Base-by-base conservation (phyloP, 2,329 filamentous ascomycete genomes). In the Ophiostoma piceae region DNA sequence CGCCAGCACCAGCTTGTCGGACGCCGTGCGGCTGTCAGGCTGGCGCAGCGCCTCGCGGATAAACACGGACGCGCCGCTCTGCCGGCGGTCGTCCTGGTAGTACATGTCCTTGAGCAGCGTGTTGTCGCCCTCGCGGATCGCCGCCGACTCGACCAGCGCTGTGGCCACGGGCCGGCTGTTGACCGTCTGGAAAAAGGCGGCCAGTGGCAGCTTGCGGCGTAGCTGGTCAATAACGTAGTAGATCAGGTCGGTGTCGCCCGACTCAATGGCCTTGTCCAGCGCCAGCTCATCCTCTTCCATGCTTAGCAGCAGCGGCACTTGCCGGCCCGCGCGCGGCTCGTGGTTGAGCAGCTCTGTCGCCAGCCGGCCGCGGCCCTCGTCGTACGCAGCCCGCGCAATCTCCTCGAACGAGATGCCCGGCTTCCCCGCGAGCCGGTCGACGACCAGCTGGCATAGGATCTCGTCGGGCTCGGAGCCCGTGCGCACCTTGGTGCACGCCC, bases 281-380 rank as follows among this genome's bases (percentile, higher is more conserved):
- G 95, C 95, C 57, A 98, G 88, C 73, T 94, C 92, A 74, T 97
- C 94, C 78, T 99, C 94, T 75, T 97, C 94, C 92, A 98, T 97
- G 77, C 87, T 93, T 60, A 99, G 83, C 1, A 99, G 85, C 2
- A 99, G 85, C 0, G 95, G 95, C 0, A 99, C 95, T 79, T 99
- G 95, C 73, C 94, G 92, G n/a, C 94, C 95, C 1, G 93, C 94
- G 70, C 95, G 88, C 11, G 94, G 93, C 77, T 99, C 95, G 76
- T 97, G 91, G 76, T 98, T 96, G 7, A 99, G 84, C 0, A 99
- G 83, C 74, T 96, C 89, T 0, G 94, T 98, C 3, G 95, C 95
- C 39, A 99, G 85, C n/a, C 91, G 88, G 1, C 89, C 87, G 70
- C 95, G 88, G 1, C 95, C 95, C 81, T 99, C 95, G 73, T 98